A percentile compares a stretch with the other conserved stretches of the same genome.
Evolutionary conservation across 140 eudicot genomes (phyloP).

Genomic region (Erigeron philadelphicus): DNA sequence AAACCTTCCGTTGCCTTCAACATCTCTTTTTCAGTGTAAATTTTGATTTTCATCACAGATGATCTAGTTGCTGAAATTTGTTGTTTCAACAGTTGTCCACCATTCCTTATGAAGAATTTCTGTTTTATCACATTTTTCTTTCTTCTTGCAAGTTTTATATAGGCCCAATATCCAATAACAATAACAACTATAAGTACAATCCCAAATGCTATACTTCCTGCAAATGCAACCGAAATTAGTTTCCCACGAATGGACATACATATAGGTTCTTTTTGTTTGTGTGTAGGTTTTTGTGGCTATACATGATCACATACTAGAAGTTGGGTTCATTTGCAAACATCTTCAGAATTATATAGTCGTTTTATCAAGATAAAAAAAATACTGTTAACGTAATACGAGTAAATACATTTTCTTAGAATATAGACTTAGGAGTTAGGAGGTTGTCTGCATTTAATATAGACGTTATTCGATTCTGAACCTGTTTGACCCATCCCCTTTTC

Average conservation of each 20-base stretch:
- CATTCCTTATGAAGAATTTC: conserved; percentile 29
- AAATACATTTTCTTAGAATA: no score
- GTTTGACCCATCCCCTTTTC: no score
- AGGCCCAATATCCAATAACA: background rate
- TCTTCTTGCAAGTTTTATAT: background rate
- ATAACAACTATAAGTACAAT: conserved; percentile 3
- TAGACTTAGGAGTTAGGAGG: no score
- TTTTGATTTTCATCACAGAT: conserved; percentile 2
- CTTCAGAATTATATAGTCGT: no score
- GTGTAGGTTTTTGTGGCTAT: no score
- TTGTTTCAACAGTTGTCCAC: conserved; percentile 28
- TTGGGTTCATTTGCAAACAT: no score
- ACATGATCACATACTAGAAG: no score
- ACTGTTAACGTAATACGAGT: no score
- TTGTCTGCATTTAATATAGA: no score
- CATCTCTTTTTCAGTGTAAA: conserved; percentile 16
- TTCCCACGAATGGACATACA: background rate
- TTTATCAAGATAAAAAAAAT: no score
- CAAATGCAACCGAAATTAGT: background rate
- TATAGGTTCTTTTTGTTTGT: no score
- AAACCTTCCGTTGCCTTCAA: conserved; percentile 29
- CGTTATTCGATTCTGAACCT: no score
- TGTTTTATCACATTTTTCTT: conserved; percentile 14
- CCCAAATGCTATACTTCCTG: conserved; percentile 9
- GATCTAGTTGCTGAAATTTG: conserved; percentile 15